These are phyloP conservation scores for Podospora australis DNA, from an alignment of 495 filamentous ascomycete species.

Conservation along the genomic window DNA sequence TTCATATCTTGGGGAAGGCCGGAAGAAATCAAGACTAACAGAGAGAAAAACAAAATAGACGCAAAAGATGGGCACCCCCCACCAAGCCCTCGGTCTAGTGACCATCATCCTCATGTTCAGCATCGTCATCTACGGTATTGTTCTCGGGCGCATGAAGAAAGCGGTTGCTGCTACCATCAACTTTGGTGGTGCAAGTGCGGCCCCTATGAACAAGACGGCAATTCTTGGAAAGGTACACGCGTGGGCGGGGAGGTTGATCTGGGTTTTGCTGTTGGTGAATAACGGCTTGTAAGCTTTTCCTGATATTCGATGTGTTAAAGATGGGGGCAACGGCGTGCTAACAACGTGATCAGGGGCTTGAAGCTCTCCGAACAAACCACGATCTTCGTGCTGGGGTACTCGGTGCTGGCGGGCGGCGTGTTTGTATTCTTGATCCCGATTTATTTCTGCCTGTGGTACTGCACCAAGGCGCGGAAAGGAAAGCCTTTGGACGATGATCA, in stretches of 20 bases:
- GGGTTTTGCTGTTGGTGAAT: constrained; percentile 27
- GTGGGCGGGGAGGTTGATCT: constrained; percentile 20
- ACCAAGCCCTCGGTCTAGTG: constrained; percentile 55
- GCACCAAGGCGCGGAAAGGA: constrained; percentile 5
- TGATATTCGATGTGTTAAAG: not conserved
- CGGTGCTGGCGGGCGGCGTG: constrained; percentile 17
- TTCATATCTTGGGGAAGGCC: not conserved
- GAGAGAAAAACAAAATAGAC: constrained; percentile 24
- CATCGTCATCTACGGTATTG: constrained; percentile 43
- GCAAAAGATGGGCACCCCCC: constrained; percentile 44
- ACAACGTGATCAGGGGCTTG: constrained; percentile 17
- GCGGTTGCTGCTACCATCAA: constrained; percentile 29
- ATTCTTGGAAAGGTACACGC: constrained; percentile 17
- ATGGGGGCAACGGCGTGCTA: not conserved
- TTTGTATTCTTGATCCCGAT: constrained; percentile 18
- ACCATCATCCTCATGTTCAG: constrained; percentile 41
- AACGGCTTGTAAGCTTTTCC: constrained; percentile 21
- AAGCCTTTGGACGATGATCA: constrained; percentile 13
- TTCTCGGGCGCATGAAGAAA: constrained; percentile 43
- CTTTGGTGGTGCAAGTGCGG: not conserved
- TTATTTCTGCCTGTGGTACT: constrained; percentile 22
- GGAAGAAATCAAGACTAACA: not conserved
- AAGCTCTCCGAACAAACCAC: constrained; percentile 14
- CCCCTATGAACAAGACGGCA: too few relatives aligned
- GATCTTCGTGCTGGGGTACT: constrained; percentile 22